Percentiles rank a stretch among this genome's conserved stretches.
Conservation (phyloP, 176 grass and related monocot genomes). For the Oryza glumipatula region DNA sequence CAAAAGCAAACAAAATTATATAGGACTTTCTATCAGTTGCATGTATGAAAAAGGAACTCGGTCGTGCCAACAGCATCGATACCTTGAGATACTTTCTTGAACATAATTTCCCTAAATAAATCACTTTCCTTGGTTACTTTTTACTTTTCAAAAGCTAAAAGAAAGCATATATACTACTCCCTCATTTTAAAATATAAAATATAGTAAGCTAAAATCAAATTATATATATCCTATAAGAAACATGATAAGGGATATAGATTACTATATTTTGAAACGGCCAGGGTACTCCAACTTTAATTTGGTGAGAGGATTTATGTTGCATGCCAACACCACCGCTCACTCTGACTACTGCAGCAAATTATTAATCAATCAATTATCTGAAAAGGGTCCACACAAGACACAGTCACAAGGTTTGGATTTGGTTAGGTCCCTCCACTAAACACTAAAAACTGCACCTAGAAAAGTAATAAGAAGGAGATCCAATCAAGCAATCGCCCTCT, state of each 20-base stretch:
- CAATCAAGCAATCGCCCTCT: constrained; percentile 14
- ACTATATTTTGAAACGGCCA: no score
- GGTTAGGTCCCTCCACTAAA: constrained; percentile 31
- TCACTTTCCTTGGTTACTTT: neutral
- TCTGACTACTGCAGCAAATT: constrained; percentile 21
- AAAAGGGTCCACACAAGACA: neutral
- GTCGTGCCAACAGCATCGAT: neutral
- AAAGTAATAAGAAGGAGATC: neutral
- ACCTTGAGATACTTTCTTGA: neutral
- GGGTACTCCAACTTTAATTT: no score
- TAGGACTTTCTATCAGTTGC: neutral
- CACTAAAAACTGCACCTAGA: neutral
- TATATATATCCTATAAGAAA: no score
- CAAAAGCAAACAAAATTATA: no score
- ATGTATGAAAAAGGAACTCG: neutral
- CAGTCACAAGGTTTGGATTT: neutral
- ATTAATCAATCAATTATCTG: constrained; percentile 28
- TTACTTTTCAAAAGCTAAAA: neutral
- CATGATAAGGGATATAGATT: no score
- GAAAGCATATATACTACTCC: neutral
- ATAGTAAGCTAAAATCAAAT: no score
- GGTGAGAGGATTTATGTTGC: constrained; percentile 13
- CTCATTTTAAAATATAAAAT: no score
- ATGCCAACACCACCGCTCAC: neutral
- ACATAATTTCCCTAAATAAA: neutral